Evolutionary conservation across 2,329 filamentous ascomycete genomes (phyloP).

Genomic region (Penicillium concentricum): DNA sequence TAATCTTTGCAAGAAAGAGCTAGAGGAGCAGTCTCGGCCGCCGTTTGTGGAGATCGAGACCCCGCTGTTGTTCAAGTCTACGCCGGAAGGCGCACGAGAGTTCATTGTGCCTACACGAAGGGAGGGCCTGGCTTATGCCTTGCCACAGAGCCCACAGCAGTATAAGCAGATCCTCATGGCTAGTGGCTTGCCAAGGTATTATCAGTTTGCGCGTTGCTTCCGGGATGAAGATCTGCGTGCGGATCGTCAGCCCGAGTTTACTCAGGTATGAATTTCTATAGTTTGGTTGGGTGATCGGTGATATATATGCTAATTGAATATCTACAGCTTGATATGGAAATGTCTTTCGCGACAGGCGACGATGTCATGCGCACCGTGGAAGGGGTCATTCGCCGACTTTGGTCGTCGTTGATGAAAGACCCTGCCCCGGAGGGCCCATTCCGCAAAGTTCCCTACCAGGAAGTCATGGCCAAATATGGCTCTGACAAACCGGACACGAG

Average conservation of each 20-base stretch:
- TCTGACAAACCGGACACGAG: slow-evolving; percentile 91
- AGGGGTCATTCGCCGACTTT: slow-evolving; percentile 56
- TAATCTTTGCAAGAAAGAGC: slow-evolving; percentile 53
- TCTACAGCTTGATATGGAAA: slow-evolving; percentile 80
- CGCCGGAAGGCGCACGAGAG: slow-evolving; percentile 89
- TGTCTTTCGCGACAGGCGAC: slow-evolving; percentile 74
- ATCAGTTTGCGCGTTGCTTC: slow-evolving; percentile 92
- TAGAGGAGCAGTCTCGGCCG: slow-evolving; percentile 54
- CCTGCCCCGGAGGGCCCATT: slow-evolving; percentile 51
- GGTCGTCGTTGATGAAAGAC: slow-evolving; percentile 49
- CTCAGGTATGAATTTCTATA: slow-evolving; percentile 59
- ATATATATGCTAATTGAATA: background rate
- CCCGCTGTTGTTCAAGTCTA: slow-evolving; percentile 93
- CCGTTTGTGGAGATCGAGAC: slow-evolving; percentile 81
- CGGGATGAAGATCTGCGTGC: slow-evolving; percentile 90
- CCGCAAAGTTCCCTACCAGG: slow-evolving; percentile 65
- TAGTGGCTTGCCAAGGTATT: slow-evolving; percentile 77
- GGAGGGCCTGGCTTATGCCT: slow-evolving; percentile 75
- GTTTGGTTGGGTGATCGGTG: background rate
- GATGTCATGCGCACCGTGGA: slow-evolving; percentile 64
- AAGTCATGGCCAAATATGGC: slow-evolving; percentile 77
- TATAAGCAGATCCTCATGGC: slow-evolving; percentile 99
- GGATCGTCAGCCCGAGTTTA: slow-evolving; percentile 95
- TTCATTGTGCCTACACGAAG: slow-evolving; percentile 87
- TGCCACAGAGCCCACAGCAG: slow-evolving; percentile 95